phyloP scores from a whole-genome alignment of 768 basidiomycete genomes.

The Boletus edulis region DNA sequence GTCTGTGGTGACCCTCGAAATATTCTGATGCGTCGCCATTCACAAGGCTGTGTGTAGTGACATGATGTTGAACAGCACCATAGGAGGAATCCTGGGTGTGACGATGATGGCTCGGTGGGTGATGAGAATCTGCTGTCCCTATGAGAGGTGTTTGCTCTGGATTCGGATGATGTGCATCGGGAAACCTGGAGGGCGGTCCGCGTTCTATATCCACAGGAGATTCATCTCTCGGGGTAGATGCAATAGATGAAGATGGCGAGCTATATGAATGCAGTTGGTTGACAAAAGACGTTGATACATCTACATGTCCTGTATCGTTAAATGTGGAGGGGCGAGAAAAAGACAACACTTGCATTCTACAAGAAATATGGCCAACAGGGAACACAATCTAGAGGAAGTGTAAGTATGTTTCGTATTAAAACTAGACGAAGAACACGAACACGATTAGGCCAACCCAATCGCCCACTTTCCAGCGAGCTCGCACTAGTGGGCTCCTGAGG shows the following conservation, averaged over 20 bases:
- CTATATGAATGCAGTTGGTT: constrained; percentile 64
- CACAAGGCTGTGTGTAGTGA: neutral
- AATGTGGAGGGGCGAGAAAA: neutral
- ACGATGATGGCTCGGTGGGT: neutral
- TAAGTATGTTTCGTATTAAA: constrained; percentile 1
- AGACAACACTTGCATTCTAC: constrained; percentile 63
- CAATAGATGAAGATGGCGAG: constrained; percentile 46
- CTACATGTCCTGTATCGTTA: constrained; percentile 35
- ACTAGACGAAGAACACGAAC: constrained; percentile 42
- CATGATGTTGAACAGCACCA: constrained; percentile 10
- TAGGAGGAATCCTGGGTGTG: constrained; percentile 13
- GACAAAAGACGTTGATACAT: constrained; percentile 73
- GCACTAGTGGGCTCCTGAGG: constrained; percentile 47
- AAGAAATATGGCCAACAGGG: constrained; percentile 70
- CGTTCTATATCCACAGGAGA: constrained; percentile 13
- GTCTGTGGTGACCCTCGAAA: constrained; percentile 37
- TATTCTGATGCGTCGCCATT: constrained; percentile 10
- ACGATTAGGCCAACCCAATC: constrained; percentile 70
- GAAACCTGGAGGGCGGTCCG: constrained; percentile 1
- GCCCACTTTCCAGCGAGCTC: constrained; percentile 47
- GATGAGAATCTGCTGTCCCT: neutral
- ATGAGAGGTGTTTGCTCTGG: constrained; percentile 23
- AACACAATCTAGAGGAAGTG: constrained; percentile 46
- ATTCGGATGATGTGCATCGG: neutral
- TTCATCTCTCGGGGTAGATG: constrained; percentile 26